Percentiles rank a stretch among this genome's conserved stretches.
These are phyloP conservation scores for Medicago arabica DNA, from an alignment of 306 rosid genomes.

Conservation along the genomic window DNA sequence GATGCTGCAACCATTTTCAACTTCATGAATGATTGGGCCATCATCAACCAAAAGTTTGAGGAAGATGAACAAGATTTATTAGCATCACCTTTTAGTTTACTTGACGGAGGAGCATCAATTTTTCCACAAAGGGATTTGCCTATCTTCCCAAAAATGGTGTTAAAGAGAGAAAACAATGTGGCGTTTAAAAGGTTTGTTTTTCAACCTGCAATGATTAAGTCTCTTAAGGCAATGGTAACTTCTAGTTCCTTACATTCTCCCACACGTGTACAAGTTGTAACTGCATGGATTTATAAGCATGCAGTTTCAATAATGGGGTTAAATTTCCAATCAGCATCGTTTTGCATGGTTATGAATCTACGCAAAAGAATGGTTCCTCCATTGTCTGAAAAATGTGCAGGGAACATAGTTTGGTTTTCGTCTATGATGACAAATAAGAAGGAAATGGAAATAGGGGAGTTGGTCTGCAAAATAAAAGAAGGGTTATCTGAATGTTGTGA, in stretches of 20 bases:
- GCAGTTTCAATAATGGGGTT: background rate
- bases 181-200: background rate
- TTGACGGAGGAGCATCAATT: background rate
- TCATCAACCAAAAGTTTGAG: background rate
- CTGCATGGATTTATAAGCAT: background rate
- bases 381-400: background rate
- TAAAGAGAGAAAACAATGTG: background rate
- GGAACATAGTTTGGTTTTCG: background rate
- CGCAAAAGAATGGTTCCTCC: background rate
- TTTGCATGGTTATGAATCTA: background rate
- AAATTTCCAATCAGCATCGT: background rate
- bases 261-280: background rate
- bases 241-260: background rate
- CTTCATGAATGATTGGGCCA: background rate
- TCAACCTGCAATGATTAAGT: background rate
- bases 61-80: background rate
- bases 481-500: constrained; percentile 11
- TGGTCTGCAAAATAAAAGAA: constrained; percentile 41
- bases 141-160: background rate
- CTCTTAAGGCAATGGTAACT: background rate
- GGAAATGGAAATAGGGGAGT: constrained; percentile 20
- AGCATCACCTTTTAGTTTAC: background rate
- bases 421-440: background rate
- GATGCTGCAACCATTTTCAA: constrained; percentile 37
- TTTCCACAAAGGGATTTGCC: background rate